Percentiles rank a stretch among this genome's conserved stretches.
Evolutionary conservation across 768 basidiomycete species (phyloP).

Genomic region (Amanita rubescens): DNA sequence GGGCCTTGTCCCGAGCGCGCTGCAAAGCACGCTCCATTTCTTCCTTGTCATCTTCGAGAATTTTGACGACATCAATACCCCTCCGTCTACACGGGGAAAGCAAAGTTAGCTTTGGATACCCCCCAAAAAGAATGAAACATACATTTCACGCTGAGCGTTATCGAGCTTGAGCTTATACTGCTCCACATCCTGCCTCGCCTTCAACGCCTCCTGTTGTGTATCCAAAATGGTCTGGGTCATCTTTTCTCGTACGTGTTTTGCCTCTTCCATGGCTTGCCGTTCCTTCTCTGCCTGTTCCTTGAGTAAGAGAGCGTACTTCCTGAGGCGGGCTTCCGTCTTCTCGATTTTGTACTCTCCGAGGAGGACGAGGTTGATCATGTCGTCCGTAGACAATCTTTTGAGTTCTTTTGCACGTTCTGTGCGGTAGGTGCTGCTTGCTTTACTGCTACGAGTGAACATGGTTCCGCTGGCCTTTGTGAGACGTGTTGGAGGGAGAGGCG

Average conservation of each 20-base stretch:
- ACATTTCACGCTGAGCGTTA: slow-evolving; percentile 5
- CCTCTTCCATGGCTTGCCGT: neutral
- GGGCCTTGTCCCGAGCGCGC: slow-evolving; percentile 1
- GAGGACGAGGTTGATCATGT: slow-evolving; percentile 4
- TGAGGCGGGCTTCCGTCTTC: neutral
- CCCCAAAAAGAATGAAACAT: neutral
- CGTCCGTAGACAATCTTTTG: neutral
- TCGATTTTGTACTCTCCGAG: neutral
- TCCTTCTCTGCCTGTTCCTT: slow-evolving; percentile 3
- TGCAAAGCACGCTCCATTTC: slow-evolving; percentile 5
- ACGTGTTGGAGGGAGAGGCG: too few relatives aligned
- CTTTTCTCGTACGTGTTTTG: neutral
- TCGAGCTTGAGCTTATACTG: slow-evolving; percentile 7
- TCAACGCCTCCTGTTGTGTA: slow-evolving; percentile 1
- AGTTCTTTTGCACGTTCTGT: slow-evolving; percentile 5
- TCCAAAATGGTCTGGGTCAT: slow-evolving; percentile 6
- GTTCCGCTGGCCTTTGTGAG: too few relatives aligned
- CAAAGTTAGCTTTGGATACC: neutral
- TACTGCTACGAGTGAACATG: neutral
- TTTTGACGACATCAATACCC: neutral
- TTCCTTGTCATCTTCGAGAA: slow-evolving; percentile 6
- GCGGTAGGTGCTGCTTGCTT: neutral
- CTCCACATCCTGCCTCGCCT: slow-evolving; percentile 2
- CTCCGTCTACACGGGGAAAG: neutral
- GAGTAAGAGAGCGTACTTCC: neutral